These are phyloP conservation scores for Cyberlindnera maritima DNA, from an alignment of 805 yeast species.

Conservation along the genomic window DNA sequence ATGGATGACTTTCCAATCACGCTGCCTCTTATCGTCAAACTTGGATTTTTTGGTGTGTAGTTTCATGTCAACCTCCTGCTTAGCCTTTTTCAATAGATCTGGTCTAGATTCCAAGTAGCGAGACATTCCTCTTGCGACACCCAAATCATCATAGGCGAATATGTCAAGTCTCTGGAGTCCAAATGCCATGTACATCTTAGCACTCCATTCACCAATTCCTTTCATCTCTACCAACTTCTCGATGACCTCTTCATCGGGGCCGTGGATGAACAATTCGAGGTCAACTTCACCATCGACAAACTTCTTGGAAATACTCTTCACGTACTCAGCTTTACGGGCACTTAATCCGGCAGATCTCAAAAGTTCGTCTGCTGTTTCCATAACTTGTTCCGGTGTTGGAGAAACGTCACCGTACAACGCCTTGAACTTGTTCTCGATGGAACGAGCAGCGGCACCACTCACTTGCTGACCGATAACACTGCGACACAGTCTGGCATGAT, in stretches of 20 bases:
- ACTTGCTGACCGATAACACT: slow-evolving; percentile 71
- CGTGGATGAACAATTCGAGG: slow-evolving; percentile 35
- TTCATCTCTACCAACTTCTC: slow-evolving; percentile 52
- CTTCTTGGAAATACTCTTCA: slow-evolving; percentile 50
- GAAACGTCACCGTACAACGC: slow-evolving; percentile 33
- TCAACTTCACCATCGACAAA: slow-evolving; percentile 40
- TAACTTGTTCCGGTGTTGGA: slow-evolving; percentile 44
- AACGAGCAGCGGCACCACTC: slow-evolving; percentile 75
- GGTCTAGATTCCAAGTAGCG: slow-evolving; percentile 57
- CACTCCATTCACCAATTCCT: slow-evolving; percentile 85
- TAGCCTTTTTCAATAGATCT: slow-evolving; percentile 42
- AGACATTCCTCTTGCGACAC: slow-evolving; percentile 79
- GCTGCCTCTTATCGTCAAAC: slow-evolving; percentile 37
- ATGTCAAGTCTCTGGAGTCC: slow-evolving; percentile 65
- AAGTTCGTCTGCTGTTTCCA: slow-evolving; percentile 39
- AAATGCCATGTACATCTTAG: slow-evolving; percentile 80
- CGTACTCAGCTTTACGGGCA: slow-evolving; percentile 60
- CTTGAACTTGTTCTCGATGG: slow-evolving; percentile 52
- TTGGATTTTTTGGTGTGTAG: slow-evolving; percentile 34
- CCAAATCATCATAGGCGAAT: slow-evolving; percentile 77
- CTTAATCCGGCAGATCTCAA: slow-evolving; percentile 66
- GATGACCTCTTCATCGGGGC: slow-evolving; percentile 44
- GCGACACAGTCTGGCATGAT: slow-evolving; percentile 41
- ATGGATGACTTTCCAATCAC: slow-evolving; percentile 66
- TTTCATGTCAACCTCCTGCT: slow-evolving; percentile 36